A percentile compares a stretch with the other conserved stretches of the same genome.
Conservation (phyloP, 1,284 basidiomycete genomes). For the Sporisorium graminicola region DNA sequence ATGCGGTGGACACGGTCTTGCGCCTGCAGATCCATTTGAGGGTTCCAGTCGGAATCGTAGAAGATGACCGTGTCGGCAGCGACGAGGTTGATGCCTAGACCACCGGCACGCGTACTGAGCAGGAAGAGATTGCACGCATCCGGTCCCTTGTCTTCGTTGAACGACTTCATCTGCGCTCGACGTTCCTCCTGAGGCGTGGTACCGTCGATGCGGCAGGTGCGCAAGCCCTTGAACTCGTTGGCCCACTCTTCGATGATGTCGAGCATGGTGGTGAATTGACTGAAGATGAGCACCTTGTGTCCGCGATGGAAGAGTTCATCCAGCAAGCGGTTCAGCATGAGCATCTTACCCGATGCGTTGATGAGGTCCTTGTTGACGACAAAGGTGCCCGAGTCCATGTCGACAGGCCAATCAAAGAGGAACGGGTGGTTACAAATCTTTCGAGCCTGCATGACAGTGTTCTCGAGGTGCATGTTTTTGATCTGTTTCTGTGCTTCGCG, state of each 20-base stretch:
- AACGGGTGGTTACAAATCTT: conserved; percentile 91
- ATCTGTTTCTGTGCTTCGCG: conserved; percentile 76
- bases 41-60: conserved; percentile 97
- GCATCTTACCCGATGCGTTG: conserved; percentile 93
- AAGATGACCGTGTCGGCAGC: conserved; percentile 79
- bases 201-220: conserved; percentile 90
- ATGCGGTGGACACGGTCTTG: conserved; percentile 96
- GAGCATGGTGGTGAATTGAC: conserved; percentile 85
- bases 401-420: conserved; percentile 88
- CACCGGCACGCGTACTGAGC: conserved; percentile 91
- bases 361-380: conserved; percentile 77
- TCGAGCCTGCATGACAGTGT: conserved; percentile 85
- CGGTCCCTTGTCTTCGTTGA: conserved; percentile 81
- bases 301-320: conserved; percentile 83
- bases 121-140: conserved; percentile 83
- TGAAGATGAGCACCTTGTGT: conserved; percentile 92
- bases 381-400: conserved; percentile 74
- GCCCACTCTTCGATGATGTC: conserved; percentile 81
- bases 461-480: conserved; percentile 91
- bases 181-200: conserved; percentile 81
- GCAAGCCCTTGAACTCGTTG: conserved; percentile 78
- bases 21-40: conserved; percentile 90
- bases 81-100: conserved; percentile 85
- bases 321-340: conserved; percentile 88
- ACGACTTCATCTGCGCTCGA: conserved; percentile 84